Evolutionary conservation across 2,329 filamentous ascomycete species (phyloP).

Genomic region (Epichloe sibirici): DNA sequence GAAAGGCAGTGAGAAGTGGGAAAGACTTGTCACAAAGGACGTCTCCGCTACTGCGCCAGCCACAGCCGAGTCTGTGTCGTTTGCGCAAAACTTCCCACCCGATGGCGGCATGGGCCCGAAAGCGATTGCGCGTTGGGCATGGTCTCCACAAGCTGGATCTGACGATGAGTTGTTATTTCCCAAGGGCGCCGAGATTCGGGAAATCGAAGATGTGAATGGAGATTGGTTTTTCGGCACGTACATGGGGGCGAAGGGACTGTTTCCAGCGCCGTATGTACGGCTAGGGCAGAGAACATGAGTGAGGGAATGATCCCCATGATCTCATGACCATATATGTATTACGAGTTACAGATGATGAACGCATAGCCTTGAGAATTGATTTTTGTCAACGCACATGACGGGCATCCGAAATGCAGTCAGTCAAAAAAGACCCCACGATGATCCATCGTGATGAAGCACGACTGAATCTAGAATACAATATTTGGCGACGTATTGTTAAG

Average conservation of each 20-base stretch:
- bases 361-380: conserved; percentile 31
- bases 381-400: no score
- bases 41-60: conserved; percentile 33
- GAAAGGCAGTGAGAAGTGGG: conserved; percentile 24
- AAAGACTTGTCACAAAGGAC: conserved; percentile 38
- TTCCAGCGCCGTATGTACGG: conserved; percentile 65
- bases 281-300: not conserved
- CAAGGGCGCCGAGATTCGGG: conserved; percentile 66
- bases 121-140: conserved; percentile 60
- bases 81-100: conserved; percentile 46
- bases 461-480: no score
- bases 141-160: conserved; percentile 54
- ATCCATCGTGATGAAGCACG: no score
- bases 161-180: conserved; percentile 77
- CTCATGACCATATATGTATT: not conserved
- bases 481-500: no score
- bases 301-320: not conserved
- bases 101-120: conserved; percentile 59
- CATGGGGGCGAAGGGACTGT: conserved; percentile 66
- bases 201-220: conserved; percentile 77
- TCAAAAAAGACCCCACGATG: no score
- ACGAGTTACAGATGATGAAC: not conserved
- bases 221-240: conserved; percentile 87
- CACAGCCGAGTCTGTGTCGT: conserved; percentile 15
- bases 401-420: no score